Conservation (phyloP, 2,329 filamentous ascomycete species). For the Ceratocystis smalleyi region DNA sequence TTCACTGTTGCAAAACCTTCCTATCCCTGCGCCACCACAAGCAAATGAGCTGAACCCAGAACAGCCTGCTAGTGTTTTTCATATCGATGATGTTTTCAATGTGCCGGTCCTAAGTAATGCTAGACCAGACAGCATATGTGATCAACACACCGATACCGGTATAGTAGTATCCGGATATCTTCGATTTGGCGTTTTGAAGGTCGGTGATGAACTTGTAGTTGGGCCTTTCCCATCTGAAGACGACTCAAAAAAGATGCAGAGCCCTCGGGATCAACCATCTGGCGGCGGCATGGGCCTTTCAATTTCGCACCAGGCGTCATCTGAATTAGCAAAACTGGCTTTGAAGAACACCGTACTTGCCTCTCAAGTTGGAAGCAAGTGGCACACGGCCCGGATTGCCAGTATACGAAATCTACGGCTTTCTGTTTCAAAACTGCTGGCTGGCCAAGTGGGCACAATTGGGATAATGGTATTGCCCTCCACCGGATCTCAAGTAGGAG, state of each 20-base stretch:
- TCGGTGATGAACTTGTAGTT: constrained; percentile 63
- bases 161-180: constrained; percentile 76
- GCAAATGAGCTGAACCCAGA: constrained; percentile 43
- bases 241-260: constrained; percentile 17
- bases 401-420: constrained; percentile 80
- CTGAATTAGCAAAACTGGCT: constrained; percentile 38
- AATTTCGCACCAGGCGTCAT: constrained; percentile 37
- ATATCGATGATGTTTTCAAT: constrained; percentile 81
- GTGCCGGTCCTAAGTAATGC: constrained; percentile 45
- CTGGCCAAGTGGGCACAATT: constrained; percentile 79
- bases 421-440: constrained; percentile 58
- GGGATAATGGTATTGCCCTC: constrained; percentile 49
- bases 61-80: constrained; percentile 54
- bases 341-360: constrained; percentile 38
- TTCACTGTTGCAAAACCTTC: constrained; percentile 61
- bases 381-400: constrained; percentile 65
- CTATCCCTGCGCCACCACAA: constrained; percentile 44
- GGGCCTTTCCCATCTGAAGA: constrained; percentile 58
- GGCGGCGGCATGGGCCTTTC: constrained; percentile 24
- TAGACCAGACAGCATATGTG: constrained; percentile 20
- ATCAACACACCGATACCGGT: constrained; percentile 34
- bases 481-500: constrained; percentile 23
- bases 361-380: constrained; percentile 46
- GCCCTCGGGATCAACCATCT: constrained; percentile 33
- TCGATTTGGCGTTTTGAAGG: constrained; percentile 58